Percentiles rank a stretch among this genome's conserved stretches.
Evolutionary conservation across 2,329 filamentous ascomycete species (phyloP).

Genomic region (Colletotrichum nymphaeae): DNA sequence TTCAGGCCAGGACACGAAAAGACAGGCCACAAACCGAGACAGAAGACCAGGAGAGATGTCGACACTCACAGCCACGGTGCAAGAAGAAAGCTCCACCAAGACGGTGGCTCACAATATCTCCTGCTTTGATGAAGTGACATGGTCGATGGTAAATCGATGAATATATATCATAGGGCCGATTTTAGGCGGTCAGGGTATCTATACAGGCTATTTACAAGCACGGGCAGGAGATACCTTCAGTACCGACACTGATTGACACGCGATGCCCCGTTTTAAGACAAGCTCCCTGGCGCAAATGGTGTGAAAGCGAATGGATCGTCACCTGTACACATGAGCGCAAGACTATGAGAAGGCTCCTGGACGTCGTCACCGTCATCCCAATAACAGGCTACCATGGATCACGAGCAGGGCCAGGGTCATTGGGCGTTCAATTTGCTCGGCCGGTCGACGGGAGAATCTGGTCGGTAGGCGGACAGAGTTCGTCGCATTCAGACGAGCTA

Average conservation of each 20-base stretch:
- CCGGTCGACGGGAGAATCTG: constrained; percentile 11
- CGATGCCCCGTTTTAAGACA: constrained; percentile 26
- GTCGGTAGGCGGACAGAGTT: background rate
- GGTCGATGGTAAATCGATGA: background rate
- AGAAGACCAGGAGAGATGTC: background rate
- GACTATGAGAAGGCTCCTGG: constrained; percentile 20
- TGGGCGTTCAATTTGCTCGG: background rate
- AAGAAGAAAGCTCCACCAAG: background rate
- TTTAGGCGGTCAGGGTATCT: background rate
- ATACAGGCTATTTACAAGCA: constrained; percentile 1
- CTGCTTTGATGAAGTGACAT: constrained; percentile 3
- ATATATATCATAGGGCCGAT: background rate
- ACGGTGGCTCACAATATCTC: background rate
- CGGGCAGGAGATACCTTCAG: background rate
- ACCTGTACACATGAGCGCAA: background rate
- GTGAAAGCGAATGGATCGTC: constrained; percentile 13
- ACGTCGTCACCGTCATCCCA: constrained; percentile 34
- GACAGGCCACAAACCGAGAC: background rate
- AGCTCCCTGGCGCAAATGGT: constrained; percentile 10
- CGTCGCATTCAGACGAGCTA: background rate
- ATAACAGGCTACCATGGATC: constrained; percentile 32
- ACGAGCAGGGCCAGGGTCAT: background rate
- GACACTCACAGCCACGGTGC: background rate
- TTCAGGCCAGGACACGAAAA: background rate
- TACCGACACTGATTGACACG: constrained; percentile 20